Evolutionary conservation across 768 basidiomycete genomes (phyloP), one percentile per base, ranked within the genome.

Genomic region (Boletus bicolor): DNA sequence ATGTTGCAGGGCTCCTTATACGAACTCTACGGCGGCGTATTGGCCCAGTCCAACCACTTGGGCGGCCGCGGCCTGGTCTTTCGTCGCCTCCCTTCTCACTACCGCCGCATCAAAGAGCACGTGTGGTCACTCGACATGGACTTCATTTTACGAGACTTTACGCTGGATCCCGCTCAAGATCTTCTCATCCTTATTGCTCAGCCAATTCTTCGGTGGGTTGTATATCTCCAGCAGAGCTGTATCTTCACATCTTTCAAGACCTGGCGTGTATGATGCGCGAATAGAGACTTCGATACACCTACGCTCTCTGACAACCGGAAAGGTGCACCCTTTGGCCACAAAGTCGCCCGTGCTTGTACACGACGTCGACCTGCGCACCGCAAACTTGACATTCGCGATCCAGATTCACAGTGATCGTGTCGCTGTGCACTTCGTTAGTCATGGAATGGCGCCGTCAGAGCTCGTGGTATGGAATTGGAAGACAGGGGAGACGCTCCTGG

Each of bases 391-490:
- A 28, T 82, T 77, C 59, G 69, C 72, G 37, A 74, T 89, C n/a
- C 85, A 86, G 65, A 71, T 85, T 14, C 80, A 79, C 45, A 76
- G 76, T 7, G 77, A 84, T 32, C 73, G 75, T 32, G 58, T 88
- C 17, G 82, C 76, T 11, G 67, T 87, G 39, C 71, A 82, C 7
- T 81, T 81, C 51, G 58, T 72, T 49, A 68, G 69, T 53, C 54
- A 55, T 9, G 72, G 70, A 38, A 55, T 53, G 7, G 64, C 64
- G 35, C 73, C 72, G 44, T 79, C 75, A 32, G 79, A 83, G 59
- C 65, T 87, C 12, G 69, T 79, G 24, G 70, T 85, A 21, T 89
- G 84, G 85, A 78, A 88, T 52, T 89, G 86, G 87, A 81, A 80
- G 63, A 82, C 79, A 5, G 83, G 83, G 7, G 60, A 67, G 10